phyloP scores from a whole-genome alignment of 2,329 filamentous ascomycete genomes.

The Paraphaeosphaeria minitans region DNA sequence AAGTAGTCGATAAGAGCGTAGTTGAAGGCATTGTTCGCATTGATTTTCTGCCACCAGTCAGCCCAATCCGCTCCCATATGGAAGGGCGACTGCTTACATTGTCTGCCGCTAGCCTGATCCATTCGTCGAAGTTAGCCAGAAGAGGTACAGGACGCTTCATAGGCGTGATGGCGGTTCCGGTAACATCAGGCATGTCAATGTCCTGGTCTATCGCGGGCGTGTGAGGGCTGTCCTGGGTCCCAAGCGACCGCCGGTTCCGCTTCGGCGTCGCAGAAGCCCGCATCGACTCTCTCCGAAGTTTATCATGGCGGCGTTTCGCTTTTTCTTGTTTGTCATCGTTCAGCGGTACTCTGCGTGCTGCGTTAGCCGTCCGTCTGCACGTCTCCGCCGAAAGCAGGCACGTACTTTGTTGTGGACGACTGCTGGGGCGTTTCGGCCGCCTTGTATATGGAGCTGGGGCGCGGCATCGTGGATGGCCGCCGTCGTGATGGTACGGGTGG shows the following conservation, averaged over 20 bases:
- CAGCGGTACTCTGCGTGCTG: constrained; percentile 75
- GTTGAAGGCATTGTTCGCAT: constrained; percentile 97
- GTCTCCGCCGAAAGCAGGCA: not conserved
- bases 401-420: constrained; percentile 35
- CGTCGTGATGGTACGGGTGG: constrained; percentile 5
- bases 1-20: constrained; percentile 99
- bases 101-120: constrained; percentile 99
- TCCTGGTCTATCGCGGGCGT: constrained; percentile 57
- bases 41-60: constrained; percentile 65
- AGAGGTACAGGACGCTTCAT: constrained; percentile 91
- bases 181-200: constrained; percentile 61
- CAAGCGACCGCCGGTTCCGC: constrained; percentile 66
- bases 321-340: constrained; percentile 96
- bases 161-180: constrained; percentile 80
- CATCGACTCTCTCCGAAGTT: constrained; percentile 90
- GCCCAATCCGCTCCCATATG: not conserved
- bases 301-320: constrained; percentile 83
- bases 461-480: constrained; percentile 55
- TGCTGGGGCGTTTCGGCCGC: constrained; percentile 58
- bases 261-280: constrained; percentile 78
- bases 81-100: constrained; percentile 57
- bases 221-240: constrained; percentile 55
- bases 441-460: constrained; percentile 55
- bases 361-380: constrained; percentile 11
- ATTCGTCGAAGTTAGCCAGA: constrained; percentile 97